A percentile compares a stretch with the other conserved stretches of the same genome.
Evolutionary conservation across 2,329 filamentous ascomycete genomes (phyloP).

Genomic region (Fusarium sp.): DNA sequence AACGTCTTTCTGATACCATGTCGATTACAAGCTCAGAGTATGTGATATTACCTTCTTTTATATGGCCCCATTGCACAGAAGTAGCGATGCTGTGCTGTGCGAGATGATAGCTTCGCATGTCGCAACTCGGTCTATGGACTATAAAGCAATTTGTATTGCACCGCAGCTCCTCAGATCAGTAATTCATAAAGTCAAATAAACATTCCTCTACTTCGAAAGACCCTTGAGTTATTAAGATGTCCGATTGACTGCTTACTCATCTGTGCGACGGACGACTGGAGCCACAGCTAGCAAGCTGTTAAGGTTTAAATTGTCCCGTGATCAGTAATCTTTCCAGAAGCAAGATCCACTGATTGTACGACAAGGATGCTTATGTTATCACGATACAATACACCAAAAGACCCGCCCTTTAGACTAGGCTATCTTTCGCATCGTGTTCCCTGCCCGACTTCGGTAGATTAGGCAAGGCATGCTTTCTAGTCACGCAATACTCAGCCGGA

Average conservation of each 20-base stretch:
- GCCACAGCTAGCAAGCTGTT: background rate
- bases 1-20: background rate
- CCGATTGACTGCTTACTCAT: slow-evolving; percentile 8
- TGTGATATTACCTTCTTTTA: background rate
- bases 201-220: no score
- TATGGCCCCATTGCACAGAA: background rate
- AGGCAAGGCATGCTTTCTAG: background rate
- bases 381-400: background rate
- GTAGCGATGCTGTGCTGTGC: no score
- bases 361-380: background rate
- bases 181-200: slow-evolving; percentile 1
- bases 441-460: background rate
- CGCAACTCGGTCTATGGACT: no score
- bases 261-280: background rate
- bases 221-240: slow-evolving; percentile 4
- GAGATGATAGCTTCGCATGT: background rate
- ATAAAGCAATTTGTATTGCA: no score
- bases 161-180: slow-evolving; percentile 9
- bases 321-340: background rate
- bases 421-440: background rate
- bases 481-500: background rate
- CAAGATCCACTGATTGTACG: background rate
- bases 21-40: background rate
- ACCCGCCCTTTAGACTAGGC: background rate
- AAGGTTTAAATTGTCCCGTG: background rate